phyloP scores from a whole-genome alignment of 257 asterid species.

The Fraxinus pennsylvanica region DNA sequence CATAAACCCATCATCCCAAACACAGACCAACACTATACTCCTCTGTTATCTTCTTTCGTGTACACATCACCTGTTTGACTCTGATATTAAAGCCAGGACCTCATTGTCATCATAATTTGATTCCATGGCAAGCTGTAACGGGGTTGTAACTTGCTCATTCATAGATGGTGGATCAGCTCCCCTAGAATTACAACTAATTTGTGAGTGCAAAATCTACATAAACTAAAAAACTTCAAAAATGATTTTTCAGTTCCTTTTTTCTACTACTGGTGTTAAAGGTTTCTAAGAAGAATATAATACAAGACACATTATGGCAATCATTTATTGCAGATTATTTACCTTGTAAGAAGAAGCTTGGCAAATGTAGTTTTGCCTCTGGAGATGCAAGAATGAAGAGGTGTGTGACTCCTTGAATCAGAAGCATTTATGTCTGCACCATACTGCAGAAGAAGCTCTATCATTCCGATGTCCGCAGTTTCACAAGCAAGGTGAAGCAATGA shows the following conservation, averaged over 20 bases:
- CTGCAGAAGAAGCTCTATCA: constrained; percentile 95
- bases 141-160: constrained; percentile 64
- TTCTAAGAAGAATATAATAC: background rate
- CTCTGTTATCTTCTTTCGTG: too few species aligned
- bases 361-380: constrained; percentile 57
- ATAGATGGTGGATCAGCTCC: constrained; percentile 82
- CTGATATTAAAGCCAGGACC: constrained; percentile 63
- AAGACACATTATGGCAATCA: constrained; percentile 6
- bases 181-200: constrained; percentile 37
- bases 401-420: constrained; percentile 64
- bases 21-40: too few species aligned
- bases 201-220: background rate
- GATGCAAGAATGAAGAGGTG: constrained; percentile 81
- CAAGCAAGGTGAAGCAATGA: constrained; percentile 93
- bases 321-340: constrained; percentile 43
- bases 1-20: too few species aligned
- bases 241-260: background rate
- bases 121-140: constrained; percentile 59
- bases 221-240: background rate
- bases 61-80: constrained; percentile 33
- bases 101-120: constrained; percentile 65
- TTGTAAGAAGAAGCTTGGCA: constrained; percentile 80
- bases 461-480: constrained; percentile 87
- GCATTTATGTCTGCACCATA: constrained; percentile 86
- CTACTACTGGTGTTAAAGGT: background rate